Evolutionary conservation across 139 green algal genomes (phyloP).

Genomic region (Yamagishiella unicocca): DNA sequence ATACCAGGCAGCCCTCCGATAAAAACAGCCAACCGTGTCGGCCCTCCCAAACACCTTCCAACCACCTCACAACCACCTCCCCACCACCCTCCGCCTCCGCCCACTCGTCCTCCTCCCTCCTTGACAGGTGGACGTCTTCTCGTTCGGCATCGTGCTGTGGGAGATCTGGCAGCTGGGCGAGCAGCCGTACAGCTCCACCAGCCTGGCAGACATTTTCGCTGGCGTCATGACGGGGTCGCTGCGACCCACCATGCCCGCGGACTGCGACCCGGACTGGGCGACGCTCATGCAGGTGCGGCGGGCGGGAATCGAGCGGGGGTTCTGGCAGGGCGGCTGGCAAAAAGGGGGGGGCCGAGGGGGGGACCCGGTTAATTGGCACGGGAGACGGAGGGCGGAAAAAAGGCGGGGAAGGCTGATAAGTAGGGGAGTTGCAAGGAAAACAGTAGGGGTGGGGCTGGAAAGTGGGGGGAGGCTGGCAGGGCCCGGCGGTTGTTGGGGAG

Average conservation of each 20-base stretch:
- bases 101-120: background rate
- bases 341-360: too few species aligned
- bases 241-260: slow-evolving; percentile 62
- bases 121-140: slow-evolving; percentile 70
- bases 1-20: too few species aligned
- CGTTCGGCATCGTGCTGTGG: slow-evolving; percentile 74
- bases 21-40: too few species aligned
- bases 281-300: slow-evolving; percentile 67
- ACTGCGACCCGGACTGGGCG: slow-evolving; percentile 69
- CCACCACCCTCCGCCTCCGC: background rate
- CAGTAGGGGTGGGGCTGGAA: too few species aligned
- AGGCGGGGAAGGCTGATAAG: too few species aligned
- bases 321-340: background rate
- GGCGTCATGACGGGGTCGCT: slow-evolving; percentile 71
- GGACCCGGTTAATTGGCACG: too few species aligned
- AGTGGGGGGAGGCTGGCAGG: too few species aligned
- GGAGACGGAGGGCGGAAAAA: too few species aligned
- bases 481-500: too few species aligned
- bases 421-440: too few species aligned
- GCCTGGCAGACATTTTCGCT: slow-evolving; percentile 64
- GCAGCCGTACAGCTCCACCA: slow-evolving; percentile 65
- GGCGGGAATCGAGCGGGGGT: background rate
- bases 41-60: too few species aligned
- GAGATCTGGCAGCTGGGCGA: slow-evolving; percentile 79
- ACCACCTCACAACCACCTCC: too few species aligned